Percentiles rank a stretch among this genome's conserved stretches.
These are phyloP conservation scores for Exophiala sideris DNA, from an alignment of 2,329 filamentous ascomycete species.

Conservation along the genomic window DNA sequence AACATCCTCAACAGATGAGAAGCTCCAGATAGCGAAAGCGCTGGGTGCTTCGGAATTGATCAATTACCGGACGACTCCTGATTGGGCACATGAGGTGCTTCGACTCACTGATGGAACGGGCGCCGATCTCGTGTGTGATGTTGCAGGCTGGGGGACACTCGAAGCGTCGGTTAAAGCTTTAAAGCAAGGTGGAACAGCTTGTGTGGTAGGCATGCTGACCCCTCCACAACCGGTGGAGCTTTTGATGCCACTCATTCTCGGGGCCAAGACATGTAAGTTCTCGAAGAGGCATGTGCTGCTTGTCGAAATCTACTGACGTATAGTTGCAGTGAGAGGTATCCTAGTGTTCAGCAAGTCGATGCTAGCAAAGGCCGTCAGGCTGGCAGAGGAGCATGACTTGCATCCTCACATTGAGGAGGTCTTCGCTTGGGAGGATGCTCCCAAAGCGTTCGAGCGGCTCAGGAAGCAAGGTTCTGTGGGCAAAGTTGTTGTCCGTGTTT, in stretches of 20 bases:
- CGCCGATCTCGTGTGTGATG: constrained; percentile 41
- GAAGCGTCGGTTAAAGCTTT: constrained; percentile 11
- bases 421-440: neutral
- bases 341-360: constrained; percentile 2
- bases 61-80: constrained; percentile 47
- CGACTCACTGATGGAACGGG: constrained; percentile 43
- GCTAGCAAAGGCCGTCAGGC: constrained; percentile 4
- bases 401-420: constrained; percentile 1
- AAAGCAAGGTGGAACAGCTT: constrained; percentile 1
- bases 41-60: constrained; percentile 46
- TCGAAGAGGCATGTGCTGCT: no score
- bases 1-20: constrained; percentile 50
- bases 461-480: neutral
- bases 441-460: constrained; percentile 1
- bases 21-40: constrained; percentile 39
- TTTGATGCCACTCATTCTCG: constrained; percentile 1
- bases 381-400: constrained; percentile 4
- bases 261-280: neutral
- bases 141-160: constrained; percentile 42
- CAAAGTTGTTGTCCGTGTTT: neutral
- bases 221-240: constrained; percentile 3
- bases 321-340: neutral
- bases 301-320: neutral
- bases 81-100: constrained; percentile 47
- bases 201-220: constrained; percentile 4